Evolutionary conservation across 495 filamentous ascomycete species (phyloP).

Genomic region (Talaromyces ruber): DNA sequence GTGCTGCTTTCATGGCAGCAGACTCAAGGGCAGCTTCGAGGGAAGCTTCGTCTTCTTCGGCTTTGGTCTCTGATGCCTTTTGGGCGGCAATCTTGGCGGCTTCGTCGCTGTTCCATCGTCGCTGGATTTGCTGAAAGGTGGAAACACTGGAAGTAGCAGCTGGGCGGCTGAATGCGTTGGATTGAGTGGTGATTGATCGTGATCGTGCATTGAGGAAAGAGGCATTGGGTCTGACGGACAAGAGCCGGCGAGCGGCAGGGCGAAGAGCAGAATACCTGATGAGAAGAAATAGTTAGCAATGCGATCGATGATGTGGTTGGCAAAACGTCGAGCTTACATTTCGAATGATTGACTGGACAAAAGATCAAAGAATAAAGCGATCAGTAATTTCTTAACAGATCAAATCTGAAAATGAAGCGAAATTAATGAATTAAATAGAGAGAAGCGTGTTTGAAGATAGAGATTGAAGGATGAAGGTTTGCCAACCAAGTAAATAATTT

Average conservation of each 20-base stretch:
- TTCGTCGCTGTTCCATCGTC: constrained; percentile 35
- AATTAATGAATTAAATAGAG: neutral
- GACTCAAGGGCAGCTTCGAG: constrained; percentile 1
- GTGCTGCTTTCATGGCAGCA: neutral
- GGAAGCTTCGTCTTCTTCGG: constrained; percentile 11
- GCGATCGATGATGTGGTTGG: neutral
- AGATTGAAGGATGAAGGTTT: neutral
- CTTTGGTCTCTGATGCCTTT: constrained; percentile 15
- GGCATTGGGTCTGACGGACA: constrained; percentile 36
- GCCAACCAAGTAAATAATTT: neutral
- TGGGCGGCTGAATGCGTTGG: constrained; percentile 13
- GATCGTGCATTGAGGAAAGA: constrained; percentile 27
- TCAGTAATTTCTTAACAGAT: neutral
- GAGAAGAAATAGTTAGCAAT: neutral
- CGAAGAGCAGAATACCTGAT: constrained; percentile 25
- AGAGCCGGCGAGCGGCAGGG: constrained; percentile 47
- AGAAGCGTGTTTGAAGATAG: neutral
- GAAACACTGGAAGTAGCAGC: constrained; percentile 4
- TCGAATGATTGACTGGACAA: neutral
- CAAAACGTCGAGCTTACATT: neutral
- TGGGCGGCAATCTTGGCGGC: constrained; percentile 13
- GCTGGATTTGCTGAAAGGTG: constrained; percentile 21
- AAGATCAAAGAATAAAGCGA: neutral
- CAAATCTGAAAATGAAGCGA: neutral
- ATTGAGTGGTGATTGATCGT: constrained; percentile 23